phyloP scores from a whole-genome alignment of 495 filamentous ascomycete species.

The Podospora tetraspora region DNA sequence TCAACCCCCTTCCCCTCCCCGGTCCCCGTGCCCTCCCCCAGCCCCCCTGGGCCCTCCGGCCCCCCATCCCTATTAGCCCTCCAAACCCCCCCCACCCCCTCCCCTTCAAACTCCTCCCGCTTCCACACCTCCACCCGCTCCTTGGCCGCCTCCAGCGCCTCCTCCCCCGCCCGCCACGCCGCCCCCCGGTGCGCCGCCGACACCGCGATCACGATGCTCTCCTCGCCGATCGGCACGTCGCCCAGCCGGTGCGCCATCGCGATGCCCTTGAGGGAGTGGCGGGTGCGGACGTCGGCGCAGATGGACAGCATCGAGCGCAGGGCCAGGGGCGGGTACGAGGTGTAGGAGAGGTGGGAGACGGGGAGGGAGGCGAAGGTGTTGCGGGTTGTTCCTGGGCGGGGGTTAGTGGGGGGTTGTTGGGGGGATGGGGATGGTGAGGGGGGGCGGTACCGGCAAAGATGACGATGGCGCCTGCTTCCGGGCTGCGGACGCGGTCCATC shows the following conservation, averaged over 20 bases:
- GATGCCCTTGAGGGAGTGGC: constrained; percentile 62
- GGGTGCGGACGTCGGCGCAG: constrained; percentile 49
- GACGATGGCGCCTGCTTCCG: constrained; percentile 81
- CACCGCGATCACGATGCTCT: constrained; percentile 88
- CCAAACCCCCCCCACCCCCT: constrained; percentile 66
- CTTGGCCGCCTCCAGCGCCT: constrained; percentile 84
- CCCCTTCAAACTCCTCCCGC: constrained; percentile 76
- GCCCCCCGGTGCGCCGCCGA: constrained; percentile 79
- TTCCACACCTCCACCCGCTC: constrained; percentile 91
- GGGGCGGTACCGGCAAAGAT: constrained; percentile 64
- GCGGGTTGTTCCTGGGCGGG: constrained; percentile 67
- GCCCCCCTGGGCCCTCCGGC: constrained; percentile 44
- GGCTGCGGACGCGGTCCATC: constrained; percentile 65
- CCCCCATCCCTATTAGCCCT: constrained; percentile 82
- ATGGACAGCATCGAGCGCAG: constrained; percentile 71
- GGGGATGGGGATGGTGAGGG: background rate
- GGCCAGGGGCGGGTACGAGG: constrained; percentile 71
- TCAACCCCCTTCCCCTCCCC: background rate
- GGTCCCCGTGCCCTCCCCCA: background rate
- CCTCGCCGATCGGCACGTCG: constrained; percentile 77
- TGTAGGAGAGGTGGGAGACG: constrained; percentile 75
- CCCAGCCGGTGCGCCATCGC: constrained; percentile 85
- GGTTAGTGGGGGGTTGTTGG: background rate
- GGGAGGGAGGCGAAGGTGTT: constrained; percentile 71
- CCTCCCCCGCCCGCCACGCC: constrained; percentile 85